These are phyloP conservation scores for Trichoderma gamsii DNA, from an alignment of 495 filamentous ascomycete genomes.

Conservation along the genomic window DNA sequence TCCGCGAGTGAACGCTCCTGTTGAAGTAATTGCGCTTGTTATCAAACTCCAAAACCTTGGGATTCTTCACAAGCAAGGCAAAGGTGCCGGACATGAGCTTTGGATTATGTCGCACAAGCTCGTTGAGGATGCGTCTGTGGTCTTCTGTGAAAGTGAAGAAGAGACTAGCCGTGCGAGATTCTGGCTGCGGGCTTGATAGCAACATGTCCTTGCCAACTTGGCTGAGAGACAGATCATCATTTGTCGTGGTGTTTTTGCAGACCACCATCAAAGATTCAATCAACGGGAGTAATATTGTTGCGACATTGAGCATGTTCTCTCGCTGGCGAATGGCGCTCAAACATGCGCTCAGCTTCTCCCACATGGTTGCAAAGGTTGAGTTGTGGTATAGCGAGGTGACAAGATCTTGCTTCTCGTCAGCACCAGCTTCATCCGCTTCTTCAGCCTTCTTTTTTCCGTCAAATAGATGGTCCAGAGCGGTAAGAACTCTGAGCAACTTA, in stretches of 20 bases:
- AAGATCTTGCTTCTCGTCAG: conserved; percentile 67
- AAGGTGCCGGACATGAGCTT: conserved; percentile 98
- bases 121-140: conserved; percentile 96
- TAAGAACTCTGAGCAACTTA: conserved; percentile 87
- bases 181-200: conserved; percentile 69
- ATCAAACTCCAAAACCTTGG: conserved; percentile 97
- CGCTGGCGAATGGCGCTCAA: conserved; percentile 80
- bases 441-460: conserved; percentile 61
- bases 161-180: conserved; percentile 75
- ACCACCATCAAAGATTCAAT: conserved; percentile 98
- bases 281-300: conserved; percentile 85
- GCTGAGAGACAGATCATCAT: conserved; percentile 50
- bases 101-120: conserved; percentile 92
- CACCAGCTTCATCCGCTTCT: conserved; percentile 49
- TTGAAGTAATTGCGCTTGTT: conserved; percentile 99
- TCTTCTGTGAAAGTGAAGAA: conserved; percentile 99
- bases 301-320: conserved; percentile 92
- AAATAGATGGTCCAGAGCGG: conserved; percentile 92
- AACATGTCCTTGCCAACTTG: conserved; percentile 59
- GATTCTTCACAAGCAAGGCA: conserved; percentile 92
- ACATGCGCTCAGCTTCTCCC: conserved; percentile 91
- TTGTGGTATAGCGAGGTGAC: conserved; percentile 84
- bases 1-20: conserved; percentile 77
- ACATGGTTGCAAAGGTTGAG: conserved; percentile 79
- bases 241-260: conserved; percentile 90